Conservation (phyloP, 1,284 basidiomycete species). For the Trametes hirsuta region DNA sequence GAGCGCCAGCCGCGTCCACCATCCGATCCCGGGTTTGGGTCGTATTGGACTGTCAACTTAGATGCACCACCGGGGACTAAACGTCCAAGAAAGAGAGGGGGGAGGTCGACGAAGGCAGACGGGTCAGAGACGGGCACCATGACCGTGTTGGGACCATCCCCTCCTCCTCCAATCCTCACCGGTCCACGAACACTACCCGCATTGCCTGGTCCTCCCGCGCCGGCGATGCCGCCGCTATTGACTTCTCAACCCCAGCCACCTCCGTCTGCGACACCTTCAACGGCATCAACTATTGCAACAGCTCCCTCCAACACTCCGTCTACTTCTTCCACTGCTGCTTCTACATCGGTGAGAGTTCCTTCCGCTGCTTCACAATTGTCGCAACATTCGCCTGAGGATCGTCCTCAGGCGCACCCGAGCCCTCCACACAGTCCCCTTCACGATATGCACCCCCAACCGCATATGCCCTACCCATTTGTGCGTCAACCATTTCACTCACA, state of each 20-base stretch:
- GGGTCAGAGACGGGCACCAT: slow-evolving; percentile 15
- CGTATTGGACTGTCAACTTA: slow-evolving; percentile 84
- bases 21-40: slow-evolving; percentile 81
- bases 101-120: slow-evolving; percentile 52
- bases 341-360: slow-evolving; percentile 14
- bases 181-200: slow-evolving; percentile 15
- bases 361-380: slow-evolving; percentile 1
- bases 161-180: slow-evolving; percentile 14
- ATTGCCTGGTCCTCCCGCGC: slow-evolving; percentile 11
- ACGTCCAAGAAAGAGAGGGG: slow-evolving; percentile 76
- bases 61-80: slow-evolving; percentile 80
- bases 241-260: slow-evolving; percentile 6
- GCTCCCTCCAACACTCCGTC: slow-evolving; percentile 14
- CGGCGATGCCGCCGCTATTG: slow-evolving; percentile 10
- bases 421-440: background rate
- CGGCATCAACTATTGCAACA: slow-evolving; percentile 12
- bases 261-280: slow-evolving; percentile 19
- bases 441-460: background rate
- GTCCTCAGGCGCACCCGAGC: slow-evolving; percentile 1
- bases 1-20: slow-evolving; percentile 78
- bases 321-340: slow-evolving; percentile 15
- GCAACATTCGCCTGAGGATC: slow-evolving; percentile 11
- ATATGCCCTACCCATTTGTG: background rate
- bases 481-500: slow-evolving; percentile 14
- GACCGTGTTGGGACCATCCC: slow-evolving; percentile 12